Percentiles rank a stretch among this genome's conserved stretches.
phyloP scores from a whole-genome alignment of 805 yeast species.

The Monosporozyma unispora region DNA sequence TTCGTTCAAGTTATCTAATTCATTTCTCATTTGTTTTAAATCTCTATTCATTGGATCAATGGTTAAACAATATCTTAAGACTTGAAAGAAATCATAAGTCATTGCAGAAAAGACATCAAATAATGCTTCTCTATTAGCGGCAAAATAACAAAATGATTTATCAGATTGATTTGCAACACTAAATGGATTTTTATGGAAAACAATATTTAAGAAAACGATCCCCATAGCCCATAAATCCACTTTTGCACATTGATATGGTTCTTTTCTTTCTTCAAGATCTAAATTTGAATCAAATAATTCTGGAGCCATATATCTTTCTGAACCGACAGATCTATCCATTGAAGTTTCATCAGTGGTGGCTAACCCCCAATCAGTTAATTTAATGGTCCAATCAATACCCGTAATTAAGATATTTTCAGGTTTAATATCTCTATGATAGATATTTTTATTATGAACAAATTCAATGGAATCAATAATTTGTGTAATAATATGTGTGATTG shows the following conservation, averaged over 20 bases:
- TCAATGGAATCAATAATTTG: constrained; percentile 66
- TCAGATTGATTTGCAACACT: constrained; percentile 72
- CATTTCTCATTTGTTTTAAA: constrained; percentile 48
- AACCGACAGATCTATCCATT: constrained; percentile 76
- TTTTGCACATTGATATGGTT: constrained; percentile 66
- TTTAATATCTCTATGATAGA: constrained; percentile 77
- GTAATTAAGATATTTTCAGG: constrained; percentile 67
- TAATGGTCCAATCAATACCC: constrained; percentile 43
- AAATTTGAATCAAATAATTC: constrained; percentile 58
- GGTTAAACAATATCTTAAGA: constrained; percentile 65
- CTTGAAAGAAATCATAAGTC: constrained; percentile 81
- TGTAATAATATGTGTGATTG: constrained; percentile 44
- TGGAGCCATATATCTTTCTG: constrained; percentile 92
- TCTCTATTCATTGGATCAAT: constrained; percentile 84
- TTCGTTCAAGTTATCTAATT: constrained; percentile 48
- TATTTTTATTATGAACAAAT: constrained; percentile 60
- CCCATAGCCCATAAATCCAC: constrained; percentile 90
- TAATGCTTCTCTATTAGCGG: constrained; percentile 76
- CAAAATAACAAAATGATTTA: constrained; percentile 76
- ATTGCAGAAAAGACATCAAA: constrained; percentile 87
- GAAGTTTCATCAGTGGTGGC: constrained; percentile 46
- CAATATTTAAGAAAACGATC: constrained; percentile 67
- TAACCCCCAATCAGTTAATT: constrained; percentile 70
- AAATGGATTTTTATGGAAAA: constrained; percentile 86
- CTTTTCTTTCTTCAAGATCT: constrained; percentile 34